phyloP scores from a whole-genome alignment of 2,329 filamentous ascomycete genomes.

The Alternaria brassicae region DNA sequence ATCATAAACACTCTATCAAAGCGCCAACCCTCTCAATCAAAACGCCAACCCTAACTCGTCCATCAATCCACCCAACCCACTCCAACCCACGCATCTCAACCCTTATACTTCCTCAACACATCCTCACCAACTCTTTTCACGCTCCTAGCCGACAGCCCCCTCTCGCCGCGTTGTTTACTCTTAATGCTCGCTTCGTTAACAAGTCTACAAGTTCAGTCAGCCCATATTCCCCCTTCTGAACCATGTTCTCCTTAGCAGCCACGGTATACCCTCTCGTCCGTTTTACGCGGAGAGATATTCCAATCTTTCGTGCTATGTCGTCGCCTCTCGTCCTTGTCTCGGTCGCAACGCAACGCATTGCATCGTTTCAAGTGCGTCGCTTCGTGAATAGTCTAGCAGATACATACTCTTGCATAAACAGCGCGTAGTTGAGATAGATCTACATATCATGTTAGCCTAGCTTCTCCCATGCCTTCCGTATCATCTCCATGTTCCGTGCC shows the following conservation, averaged over 20 bases:
- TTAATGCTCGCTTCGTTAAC: slow-evolving; percentile 81
- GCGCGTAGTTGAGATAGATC: slow-evolving; percentile 84
- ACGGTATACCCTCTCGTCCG: fast-evolving
- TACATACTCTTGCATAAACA: slow-evolving; percentile 74
- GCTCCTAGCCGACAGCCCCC: slow-evolving; percentile 74
- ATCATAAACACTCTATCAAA: background rate
- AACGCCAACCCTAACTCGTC: background rate
- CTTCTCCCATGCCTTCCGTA: background rate
- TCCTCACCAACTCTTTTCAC: slow-evolving; percentile 78
- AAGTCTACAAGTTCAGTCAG: slow-evolving; percentile 59
- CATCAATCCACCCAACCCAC: too few species aligned
- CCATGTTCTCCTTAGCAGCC: too few species aligned
- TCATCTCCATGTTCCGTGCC: background rate
- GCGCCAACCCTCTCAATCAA: too few species aligned
- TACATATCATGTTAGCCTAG: slow-evolving; percentile 47
- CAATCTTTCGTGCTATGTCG: fast-evolving
- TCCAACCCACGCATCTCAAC: slow-evolving; percentile 26
- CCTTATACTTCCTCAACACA: slow-evolving; percentile 49
- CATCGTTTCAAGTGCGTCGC: background rate
- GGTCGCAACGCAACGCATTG: background rate
- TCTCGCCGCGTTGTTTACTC: slow-evolving; percentile 76
- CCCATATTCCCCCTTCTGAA: background rate
- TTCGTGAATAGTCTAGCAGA: background rate
- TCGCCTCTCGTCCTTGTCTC: background rate
- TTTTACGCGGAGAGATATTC: fast-evolving